Percentiles rank a stretch among this genome's conserved stretches.
Evolutionary conservation across 2,329 filamentous ascomycete species (phyloP).

Genomic region (Colletotrichum abscissum): DNA sequence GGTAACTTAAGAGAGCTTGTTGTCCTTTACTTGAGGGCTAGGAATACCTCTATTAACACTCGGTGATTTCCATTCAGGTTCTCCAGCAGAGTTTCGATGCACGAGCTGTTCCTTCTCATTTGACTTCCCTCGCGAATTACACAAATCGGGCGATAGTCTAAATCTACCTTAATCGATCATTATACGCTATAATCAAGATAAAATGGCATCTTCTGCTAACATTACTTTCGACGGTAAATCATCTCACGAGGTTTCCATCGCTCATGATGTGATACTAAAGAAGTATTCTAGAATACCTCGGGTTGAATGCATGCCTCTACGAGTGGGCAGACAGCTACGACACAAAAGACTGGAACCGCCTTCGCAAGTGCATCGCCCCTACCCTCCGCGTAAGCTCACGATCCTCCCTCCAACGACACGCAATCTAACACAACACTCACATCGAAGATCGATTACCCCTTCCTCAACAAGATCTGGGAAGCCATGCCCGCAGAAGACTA

Average conservation of each 20-base stretch:
- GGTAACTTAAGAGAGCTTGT: neutral
- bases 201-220: slow-evolving; percentile 28
- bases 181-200: neutral
- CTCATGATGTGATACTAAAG: slow-evolving; percentile 49
- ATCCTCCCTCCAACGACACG: neutral
- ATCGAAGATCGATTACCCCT: slow-evolving; percentile 76
- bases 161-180: neutral
- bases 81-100: neutral
- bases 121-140: neutral
- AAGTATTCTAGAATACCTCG: slow-evolving; percentile 57
- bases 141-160: neutral
- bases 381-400: slow-evolving; percentile 50
- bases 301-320: slow-evolving; percentile 61
- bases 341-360: slow-evolving; percentile 71
- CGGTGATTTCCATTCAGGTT: neutral
- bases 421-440: neutral
- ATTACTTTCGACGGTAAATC: slow-evolving; percentile 54
- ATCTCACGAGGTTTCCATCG: slow-evolving; percentile 53
- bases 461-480: slow-evolving; percentile 70
- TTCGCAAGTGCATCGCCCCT: slow-evolving; percentile 63
- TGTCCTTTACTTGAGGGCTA: neutral
- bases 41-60: neutral
- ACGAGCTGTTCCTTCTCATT: neutral
- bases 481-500: slow-evolving; percentile 71
- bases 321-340: slow-evolving; percentile 76